phyloP scores from a whole-genome alignment of 2,329 filamentous ascomycete genomes.

The Lecanicillium sp. region DNA sequence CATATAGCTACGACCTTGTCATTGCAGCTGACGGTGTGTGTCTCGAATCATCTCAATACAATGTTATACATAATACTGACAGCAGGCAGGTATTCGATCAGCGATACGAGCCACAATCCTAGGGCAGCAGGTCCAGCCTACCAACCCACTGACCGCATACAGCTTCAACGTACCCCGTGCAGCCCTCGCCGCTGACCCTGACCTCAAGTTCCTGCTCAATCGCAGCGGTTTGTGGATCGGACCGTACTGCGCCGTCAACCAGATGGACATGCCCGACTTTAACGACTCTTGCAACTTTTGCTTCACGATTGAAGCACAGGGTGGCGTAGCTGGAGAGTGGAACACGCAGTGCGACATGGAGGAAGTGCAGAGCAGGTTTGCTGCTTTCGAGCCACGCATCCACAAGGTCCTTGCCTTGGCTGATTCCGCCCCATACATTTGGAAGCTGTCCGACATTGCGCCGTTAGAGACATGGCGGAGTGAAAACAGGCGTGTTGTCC shows the following conservation, averaged over 20 bases:
- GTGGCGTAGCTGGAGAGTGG: neutral
- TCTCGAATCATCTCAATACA: neutral
- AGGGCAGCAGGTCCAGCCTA: neutral
- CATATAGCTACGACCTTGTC: neutral
- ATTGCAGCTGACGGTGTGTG: slow-evolving; percentile 3
- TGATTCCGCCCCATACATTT: neutral
- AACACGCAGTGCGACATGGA: neutral
- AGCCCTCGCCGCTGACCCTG: neutral
- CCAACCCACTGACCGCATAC: neutral
- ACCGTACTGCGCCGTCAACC: neutral
- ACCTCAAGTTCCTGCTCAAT: neutral
- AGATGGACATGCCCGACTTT: neutral
- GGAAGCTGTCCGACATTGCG: neutral
- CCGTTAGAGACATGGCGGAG: neutral
- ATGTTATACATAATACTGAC: neutral
- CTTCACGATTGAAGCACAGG: neutral
- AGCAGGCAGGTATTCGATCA: neutral
- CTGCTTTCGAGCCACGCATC: neutral
- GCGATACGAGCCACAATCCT: neutral
- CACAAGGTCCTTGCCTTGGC: neutral
- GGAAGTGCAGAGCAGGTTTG: neutral
- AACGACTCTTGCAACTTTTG: neutral
- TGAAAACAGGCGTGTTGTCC: neutral
- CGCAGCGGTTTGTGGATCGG: neutral
- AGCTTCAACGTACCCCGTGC: neutral